Evolutionary conservation across 345 rosid species (phyloP).

Genomic region (Odontarrhena argentea): DNA sequence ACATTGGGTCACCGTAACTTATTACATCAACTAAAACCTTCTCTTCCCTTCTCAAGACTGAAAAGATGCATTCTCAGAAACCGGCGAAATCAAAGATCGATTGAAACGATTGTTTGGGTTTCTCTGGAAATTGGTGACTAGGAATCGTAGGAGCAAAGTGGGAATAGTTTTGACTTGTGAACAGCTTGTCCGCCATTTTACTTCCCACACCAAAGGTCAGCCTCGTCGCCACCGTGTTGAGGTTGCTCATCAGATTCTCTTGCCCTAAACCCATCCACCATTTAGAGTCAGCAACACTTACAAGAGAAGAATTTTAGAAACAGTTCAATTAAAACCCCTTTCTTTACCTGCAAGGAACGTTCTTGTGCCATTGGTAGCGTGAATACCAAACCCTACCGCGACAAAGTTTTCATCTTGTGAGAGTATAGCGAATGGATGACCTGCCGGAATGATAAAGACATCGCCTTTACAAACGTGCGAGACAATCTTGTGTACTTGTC

Average conservation of each 20-base stretch:
- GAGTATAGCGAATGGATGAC: constrained; percentile 49
- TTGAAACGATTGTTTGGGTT: constrained; percentile 25
- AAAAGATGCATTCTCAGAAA: constrained; percentile 20
- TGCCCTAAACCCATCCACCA: constrained; percentile 26
- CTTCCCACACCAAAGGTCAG: constrained; percentile 30
- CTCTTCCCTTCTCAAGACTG: not conserved
- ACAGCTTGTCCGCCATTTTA: constrained; percentile 29
- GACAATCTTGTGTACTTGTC: constrained; percentile 39
- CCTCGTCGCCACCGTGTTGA: constrained; percentile 28
- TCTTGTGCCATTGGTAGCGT: constrained; percentile 42
- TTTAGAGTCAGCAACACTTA: not conserved
- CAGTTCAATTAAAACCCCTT: not conserved
- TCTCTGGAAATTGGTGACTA: constrained; percentile 18
- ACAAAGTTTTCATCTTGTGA: constrained; percentile 37
- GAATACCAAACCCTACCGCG: constrained; percentile 49
- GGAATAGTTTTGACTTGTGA: constrained; percentile 39
- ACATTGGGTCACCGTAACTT: not conserved
- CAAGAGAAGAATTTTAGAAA: not conserved
- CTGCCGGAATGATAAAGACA: constrained; percentile 49
- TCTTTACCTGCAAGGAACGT: constrained; percentile 56
- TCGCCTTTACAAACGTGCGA: constrained; percentile 49
- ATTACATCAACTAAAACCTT: not conserved
- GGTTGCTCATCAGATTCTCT: constrained; percentile 35
- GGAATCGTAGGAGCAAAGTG: constrained; percentile 31
- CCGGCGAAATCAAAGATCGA: constrained; percentile 35